Conservation (phyloP, 2,329 filamentous ascomycete genomes). For the Emmonsiellopsis sp. region DNA sequence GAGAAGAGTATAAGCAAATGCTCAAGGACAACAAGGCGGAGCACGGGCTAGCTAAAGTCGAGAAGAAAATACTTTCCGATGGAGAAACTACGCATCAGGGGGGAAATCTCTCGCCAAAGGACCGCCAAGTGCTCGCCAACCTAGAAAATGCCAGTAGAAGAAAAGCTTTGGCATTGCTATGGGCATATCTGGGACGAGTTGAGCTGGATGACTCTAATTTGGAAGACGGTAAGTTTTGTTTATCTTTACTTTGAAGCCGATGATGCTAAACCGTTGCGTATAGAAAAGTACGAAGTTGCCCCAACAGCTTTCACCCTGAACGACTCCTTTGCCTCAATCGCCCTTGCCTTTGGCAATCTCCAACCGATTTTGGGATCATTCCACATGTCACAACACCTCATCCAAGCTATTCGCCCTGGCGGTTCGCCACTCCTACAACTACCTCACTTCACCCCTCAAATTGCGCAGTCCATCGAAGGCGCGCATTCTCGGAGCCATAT, state of each 20-base stretch:
- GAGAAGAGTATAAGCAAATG: constrained; percentile 71
- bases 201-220: constrained; percentile 70
- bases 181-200: constrained; percentile 87
- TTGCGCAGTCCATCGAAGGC: constrained; percentile 40
- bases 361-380: constrained; percentile 74
- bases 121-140: constrained; percentile 66
- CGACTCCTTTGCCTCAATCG: constrained; percentile 76
- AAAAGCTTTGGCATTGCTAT: constrained; percentile 81
- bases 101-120: constrained; percentile 58
- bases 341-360: constrained; percentile 78
- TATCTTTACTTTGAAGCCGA: background rate
- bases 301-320: constrained; percentile 78
- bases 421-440: constrained; percentile 85
- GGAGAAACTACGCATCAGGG: constrained; percentile 41
- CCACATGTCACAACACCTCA: constrained; percentile 71
- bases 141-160: constrained; percentile 70
- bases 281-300: constrained; percentile 77
- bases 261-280: constrained; percentile 11
- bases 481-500: constrained; percentile 62
- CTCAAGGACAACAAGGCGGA: constrained; percentile 73
- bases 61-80: constrained; percentile 65
- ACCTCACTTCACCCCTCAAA: constrained; percentile 65
- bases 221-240: constrained; percentile 48
- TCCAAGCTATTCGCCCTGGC: constrained; percentile 78
- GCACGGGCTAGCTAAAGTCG: constrained; percentile 69